phyloP scores from a whole-genome alignment of 352 stramenopile species.

The Blastocystis sp. region DNA sequence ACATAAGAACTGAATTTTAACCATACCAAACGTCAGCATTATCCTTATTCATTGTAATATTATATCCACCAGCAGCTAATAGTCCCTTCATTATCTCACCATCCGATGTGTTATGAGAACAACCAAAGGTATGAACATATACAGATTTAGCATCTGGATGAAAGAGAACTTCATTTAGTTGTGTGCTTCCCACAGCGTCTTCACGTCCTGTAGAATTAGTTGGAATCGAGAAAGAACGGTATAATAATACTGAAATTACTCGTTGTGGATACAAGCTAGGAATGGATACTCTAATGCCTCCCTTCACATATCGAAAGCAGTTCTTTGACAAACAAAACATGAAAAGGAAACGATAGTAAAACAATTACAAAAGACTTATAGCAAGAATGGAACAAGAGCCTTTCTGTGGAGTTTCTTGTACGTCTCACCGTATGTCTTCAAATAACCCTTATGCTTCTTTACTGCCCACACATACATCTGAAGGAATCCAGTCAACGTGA shows the following conservation, averaged over 20 bases:
- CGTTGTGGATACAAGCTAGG: no score
- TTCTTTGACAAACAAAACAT: background rate
- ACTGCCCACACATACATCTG: conserved; percentile 85
- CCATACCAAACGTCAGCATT: conserved; percentile 78
- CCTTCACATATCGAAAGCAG: background rate
- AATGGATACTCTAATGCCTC: no score
- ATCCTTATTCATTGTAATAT: conserved; percentile 77
- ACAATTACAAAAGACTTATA: conserved; percentile 73
- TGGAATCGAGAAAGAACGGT: no score
- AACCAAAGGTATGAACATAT: conserved; percentile 83
- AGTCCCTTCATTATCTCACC: conserved; percentile 87
- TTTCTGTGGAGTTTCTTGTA: conserved; percentile 83
- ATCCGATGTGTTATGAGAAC: conserved; percentile 86
- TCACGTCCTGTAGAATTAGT: background rate
- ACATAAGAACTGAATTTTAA: background rate
- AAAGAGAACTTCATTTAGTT: background rate
- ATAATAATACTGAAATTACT: no score
- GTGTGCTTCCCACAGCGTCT: background rate
- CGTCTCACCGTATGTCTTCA: conserved; percentile 80
- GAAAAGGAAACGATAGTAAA: conserved; percentile 28
- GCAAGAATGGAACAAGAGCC: conserved; percentile 79
- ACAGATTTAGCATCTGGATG: conserved; percentile 18
- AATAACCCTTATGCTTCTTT: conserved; percentile 82
- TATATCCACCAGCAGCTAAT: conserved; percentile 83
- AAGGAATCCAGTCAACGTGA: conserved; percentile 80